Evolutionary conservation across 2,329 filamentous ascomycete species (phyloP).

Genomic region (Zymoseptoria ardabiliae): DNA sequence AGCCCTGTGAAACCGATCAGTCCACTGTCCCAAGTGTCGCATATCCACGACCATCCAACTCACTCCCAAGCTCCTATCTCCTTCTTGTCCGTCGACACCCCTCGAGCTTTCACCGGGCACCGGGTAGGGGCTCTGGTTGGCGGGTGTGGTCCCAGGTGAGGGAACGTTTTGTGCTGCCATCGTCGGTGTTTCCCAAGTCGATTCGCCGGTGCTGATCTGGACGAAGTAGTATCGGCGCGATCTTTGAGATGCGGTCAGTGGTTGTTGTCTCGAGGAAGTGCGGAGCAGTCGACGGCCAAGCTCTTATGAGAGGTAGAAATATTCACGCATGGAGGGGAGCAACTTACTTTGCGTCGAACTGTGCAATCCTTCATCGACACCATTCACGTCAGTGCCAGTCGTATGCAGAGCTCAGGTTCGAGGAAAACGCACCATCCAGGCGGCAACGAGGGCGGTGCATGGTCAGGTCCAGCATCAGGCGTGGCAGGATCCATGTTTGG

Average conservation of each 20-base stretch:
- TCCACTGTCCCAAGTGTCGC: constrained; percentile 8
- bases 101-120: constrained; percentile 23
- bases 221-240: constrained; percentile 38
- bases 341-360: constrained; percentile 36
- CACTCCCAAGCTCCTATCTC: constrained; percentile 27
- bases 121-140: constrained; percentile 29
- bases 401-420: constrained; percentile 11
- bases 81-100: constrained; percentile 23
- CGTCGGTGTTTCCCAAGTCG: constrained; percentile 35
- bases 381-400: constrained; percentile 29
- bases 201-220: constrained; percentile 36
- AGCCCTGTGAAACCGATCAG: constrained; percentile 12
- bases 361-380: constrained; percentile 32
- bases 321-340: neutral
- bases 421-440: constrained; percentile 32
- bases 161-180: constrained; percentile 33
- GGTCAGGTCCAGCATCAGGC: constrained; percentile 34
- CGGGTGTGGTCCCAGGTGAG: constrained; percentile 32
- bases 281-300: neutral
- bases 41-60: constrained; percentile 4
- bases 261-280: neutral
- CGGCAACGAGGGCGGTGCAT: constrained; percentile 32
- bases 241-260: constrained; percentile 16
- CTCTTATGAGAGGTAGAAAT: neutral
- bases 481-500: constrained; percentile 23